phyloP scores from a whole-genome alignment of 106 monocot species.

The Triglochin maritima region DNA sequence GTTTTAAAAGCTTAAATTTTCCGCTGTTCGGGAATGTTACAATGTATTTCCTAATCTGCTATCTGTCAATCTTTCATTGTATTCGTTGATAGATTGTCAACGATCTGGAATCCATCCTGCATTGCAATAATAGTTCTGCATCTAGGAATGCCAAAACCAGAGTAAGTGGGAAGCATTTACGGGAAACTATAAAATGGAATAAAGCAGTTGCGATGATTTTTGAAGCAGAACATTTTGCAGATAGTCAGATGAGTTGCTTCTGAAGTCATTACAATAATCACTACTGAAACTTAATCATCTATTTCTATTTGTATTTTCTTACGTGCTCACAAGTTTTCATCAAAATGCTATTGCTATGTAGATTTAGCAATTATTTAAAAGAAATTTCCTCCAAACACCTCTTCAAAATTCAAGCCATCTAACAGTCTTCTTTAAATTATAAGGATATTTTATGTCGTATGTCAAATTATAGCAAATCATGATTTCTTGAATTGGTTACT shows the following conservation, averaged over 20 bases:
- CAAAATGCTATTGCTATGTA: too few relatives aligned
- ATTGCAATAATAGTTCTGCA: constrained; percentile 36
- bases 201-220: background rate
- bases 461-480: background rate
- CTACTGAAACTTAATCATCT: too few relatives aligned
- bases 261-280: too few relatives aligned
- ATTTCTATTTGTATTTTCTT: constrained; percentile 21
- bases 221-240: background rate
- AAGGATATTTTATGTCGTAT: background rate
- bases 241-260: background rate
- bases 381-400: too few relatives aligned
- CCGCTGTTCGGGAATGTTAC: too few relatives aligned
- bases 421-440: background rate
- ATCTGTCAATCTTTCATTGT: background rate
- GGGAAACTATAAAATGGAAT: background rate
- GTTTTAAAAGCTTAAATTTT: too few relatives aligned
- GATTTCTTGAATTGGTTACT: too few relatives aligned
- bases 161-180: too few relatives aligned
- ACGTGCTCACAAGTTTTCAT: too few relatives aligned
- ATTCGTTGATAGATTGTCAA: constrained; percentile 26
- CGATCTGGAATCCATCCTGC: constrained; percentile 25
- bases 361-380: too few relatives aligned
- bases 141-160: constrained; percentile 15
- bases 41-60: too few relatives aligned
- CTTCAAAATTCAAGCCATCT: too few relatives aligned